A percentile compares a stretch with the other conserved stretches of the same genome.
These are phyloP conservation scores for Cicer judaicum DNA, from an alignment of 306 rosid species.

Conservation along the genomic window DNA sequence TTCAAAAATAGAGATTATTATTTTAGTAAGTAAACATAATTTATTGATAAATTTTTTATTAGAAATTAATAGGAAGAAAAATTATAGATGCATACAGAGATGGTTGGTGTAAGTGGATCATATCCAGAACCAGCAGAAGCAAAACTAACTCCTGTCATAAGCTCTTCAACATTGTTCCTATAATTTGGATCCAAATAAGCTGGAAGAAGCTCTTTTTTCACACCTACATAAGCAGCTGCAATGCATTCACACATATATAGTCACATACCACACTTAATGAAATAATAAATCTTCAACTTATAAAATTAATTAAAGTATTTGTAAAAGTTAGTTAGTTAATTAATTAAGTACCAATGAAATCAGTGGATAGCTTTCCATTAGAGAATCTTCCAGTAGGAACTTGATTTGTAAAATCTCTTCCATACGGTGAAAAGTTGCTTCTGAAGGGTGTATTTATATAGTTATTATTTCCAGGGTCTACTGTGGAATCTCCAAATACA, in stretches of 20 bases:
- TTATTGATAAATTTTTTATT: neutral
- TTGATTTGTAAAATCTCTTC: slow-evolving; percentile 55
- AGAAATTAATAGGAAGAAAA: neutral
- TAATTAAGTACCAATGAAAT: slow-evolving; percentile 61
- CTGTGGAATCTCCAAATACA: slow-evolving; percentile 88
- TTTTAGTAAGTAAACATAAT: neutral
- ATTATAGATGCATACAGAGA: slow-evolving; percentile 48
- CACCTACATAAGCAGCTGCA: slow-evolving; percentile 65
- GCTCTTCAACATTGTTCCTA: slow-evolving; percentile 44
- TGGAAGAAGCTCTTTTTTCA: slow-evolving; percentile 65
- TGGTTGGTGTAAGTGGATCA: slow-evolving; percentile 67
- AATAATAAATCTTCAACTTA: neutral
- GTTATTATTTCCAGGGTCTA: slow-evolving; percentile 80
- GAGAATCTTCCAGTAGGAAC: slow-evolving; percentile 71
- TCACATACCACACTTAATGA: neutral
- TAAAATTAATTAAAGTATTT: neutral
- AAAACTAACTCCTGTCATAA: slow-evolving; percentile 72
- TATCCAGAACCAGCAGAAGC: slow-evolving; percentile 82
- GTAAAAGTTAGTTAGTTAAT: neutral
- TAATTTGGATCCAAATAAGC: slow-evolving; percentile 69
- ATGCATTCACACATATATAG: neutral
- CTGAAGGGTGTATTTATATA: slow-evolving; percentile 46
- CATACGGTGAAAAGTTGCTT: slow-evolving; percentile 74
- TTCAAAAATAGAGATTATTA: neutral
- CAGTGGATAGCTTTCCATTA: slow-evolving; percentile 69